Base-by-base conservation (phyloP, 805 yeast genomes). In the Starmerella bombi region DNA sequence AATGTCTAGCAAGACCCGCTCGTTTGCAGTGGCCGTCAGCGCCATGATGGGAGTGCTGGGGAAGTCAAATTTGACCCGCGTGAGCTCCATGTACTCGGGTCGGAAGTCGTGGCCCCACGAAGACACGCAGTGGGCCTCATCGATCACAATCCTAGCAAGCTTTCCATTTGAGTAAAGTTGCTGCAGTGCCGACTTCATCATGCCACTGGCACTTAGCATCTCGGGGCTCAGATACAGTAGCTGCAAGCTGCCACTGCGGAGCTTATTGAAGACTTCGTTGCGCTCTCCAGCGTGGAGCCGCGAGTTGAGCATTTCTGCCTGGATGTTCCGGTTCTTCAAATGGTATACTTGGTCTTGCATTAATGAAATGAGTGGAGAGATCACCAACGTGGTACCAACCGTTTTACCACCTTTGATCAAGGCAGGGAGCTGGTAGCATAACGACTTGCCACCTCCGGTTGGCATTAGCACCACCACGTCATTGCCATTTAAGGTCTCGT, bases 21-120 rank as follows among this genome's bases (percentile, higher is more conserved):
- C 84, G 58, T 84, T 91, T 1, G 98, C 98, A 0, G 98, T 91
- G 0, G 97, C 98, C 0, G 98, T 91, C 44, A 91, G 66, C 0
- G 97, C 98, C 84, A 91, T 85, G 45, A 91, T 66, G 1, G 98
- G 98, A 4, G 84, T 74, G 38, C 70, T 70, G 0, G 94, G 93
- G 55, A 71, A 91, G 36, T 73, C 70, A 16, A 63, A 59, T 53
- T 84, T 84, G 59, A 91, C 81, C 49, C 68, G 70, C 27, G 75
- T 73, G 55, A 91, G 66, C 9, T 77, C 80, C 52, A 85, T 82
- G 62, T 91, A 91, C 59, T 91, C 97, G 0, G 97, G 96, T 38
- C 98, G 69, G 59, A 91, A 91, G 60, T 91, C 98, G 60, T 91
- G 98, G 17, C 98, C 98, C 98, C 98, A 91, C 9, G 93, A 80